Evolutionary conservation across 1,284 basidiomycete species (phyloP).

Genomic region (Ustilago loliicola): DNA sequence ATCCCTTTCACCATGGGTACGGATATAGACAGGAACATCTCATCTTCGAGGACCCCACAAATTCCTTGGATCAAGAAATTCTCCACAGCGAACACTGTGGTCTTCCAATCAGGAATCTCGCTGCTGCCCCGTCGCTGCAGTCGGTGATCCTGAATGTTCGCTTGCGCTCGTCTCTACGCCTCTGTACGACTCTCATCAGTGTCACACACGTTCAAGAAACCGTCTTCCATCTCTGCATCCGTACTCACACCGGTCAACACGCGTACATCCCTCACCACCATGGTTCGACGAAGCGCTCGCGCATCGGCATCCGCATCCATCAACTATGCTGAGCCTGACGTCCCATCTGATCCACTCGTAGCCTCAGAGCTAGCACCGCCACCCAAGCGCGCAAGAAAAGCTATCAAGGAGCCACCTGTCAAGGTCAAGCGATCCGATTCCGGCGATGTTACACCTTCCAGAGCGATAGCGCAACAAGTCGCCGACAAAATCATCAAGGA

Average conservation of each 20-base stretch:
- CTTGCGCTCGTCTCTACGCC: slow-evolving; percentile 11
- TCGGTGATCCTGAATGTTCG: slow-evolving; percentile 19
- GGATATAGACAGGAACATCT: background rate
- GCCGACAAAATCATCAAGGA: slow-evolving; percentile 25
- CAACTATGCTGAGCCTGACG: slow-evolving; percentile 36
- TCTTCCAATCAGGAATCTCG: background rate
- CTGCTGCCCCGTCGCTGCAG: slow-evolving; percentile 5
- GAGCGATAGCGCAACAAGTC: slow-evolving; percentile 26
- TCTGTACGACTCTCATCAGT: slow-evolving; percentile 18
- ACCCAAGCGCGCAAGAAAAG: slow-evolving; percentile 14
- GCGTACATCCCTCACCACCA: background rate
- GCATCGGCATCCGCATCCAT: slow-evolving; percentile 28
- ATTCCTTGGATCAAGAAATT: background rate
- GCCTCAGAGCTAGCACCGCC: slow-evolving; percentile 14
- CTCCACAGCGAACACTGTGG: too few species aligned
- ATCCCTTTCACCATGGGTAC: background rate
- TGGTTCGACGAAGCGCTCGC: slow-evolving; percentile 42
- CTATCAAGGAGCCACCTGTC: slow-evolving; percentile 15
- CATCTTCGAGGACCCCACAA: background rate
- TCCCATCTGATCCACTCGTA: background rate
- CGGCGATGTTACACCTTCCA: background rate
- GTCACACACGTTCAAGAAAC: background rate
- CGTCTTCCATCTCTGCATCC: background rate
- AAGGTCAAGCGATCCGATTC: background rate
- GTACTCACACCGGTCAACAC: background rate